Evolutionary conservation across 495 filamentous ascomycete species (phyloP).

Genomic region (Aspergillus leporis): DNA sequence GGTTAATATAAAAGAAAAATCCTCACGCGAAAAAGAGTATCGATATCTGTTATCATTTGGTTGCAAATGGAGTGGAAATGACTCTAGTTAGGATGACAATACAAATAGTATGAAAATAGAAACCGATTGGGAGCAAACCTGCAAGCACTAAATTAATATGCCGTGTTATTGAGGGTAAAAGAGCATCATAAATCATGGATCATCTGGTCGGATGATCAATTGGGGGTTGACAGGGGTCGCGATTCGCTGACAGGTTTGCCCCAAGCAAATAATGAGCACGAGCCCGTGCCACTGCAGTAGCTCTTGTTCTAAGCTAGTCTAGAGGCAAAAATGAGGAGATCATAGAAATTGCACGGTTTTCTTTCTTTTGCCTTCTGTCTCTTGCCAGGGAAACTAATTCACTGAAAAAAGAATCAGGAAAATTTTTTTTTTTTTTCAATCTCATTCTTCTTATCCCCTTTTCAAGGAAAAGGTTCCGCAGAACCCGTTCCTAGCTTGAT

Average conservation of each 20-base stretch:
- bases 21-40: no score
- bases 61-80: no score
- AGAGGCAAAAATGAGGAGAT: slow-evolving; percentile 5
- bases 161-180: neutral
- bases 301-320: neutral
- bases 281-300: slow-evolving; percentile 1
- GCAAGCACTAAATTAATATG: no score
- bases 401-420: neutral
- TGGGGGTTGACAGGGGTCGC: slow-evolving; percentile 10
- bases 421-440: neutral
- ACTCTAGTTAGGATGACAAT: no score
- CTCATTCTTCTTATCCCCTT: neutral
- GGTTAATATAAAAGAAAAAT: no score
- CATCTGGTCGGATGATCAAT: slow-evolving; percentile 21
- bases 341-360: neutral
- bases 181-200: no score
- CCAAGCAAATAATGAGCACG: slow-evolving; percentile 6
- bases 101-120: neutral
- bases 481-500: neutral
- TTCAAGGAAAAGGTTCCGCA: neutral
- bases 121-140: no score
- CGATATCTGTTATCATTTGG: no score
- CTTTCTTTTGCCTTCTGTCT: slow-evolving; percentile 6
- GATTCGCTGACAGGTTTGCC: slow-evolving; percentile 16
- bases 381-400: neutral